Evolutionary conservation across 352 stramenopile species (phyloP).

Genomic region (Globisporangium spiculum): DNA sequence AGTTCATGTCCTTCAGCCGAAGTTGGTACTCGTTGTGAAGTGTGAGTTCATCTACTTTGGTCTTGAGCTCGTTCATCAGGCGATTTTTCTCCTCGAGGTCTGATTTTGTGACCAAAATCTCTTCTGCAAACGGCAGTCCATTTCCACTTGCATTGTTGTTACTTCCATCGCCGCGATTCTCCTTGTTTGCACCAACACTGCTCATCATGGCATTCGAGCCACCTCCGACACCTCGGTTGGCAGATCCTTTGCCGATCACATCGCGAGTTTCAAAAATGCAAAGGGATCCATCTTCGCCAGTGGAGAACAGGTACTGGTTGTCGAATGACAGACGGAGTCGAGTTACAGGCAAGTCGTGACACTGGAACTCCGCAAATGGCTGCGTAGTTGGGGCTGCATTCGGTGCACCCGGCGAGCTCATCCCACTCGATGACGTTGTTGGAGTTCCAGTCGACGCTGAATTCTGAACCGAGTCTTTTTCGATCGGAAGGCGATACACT

Average conservation of each 20-base stretch:
- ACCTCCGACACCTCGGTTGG: conserved; percentile 23
- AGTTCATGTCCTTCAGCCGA: conserved; percentile 94
- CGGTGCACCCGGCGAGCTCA: conserved; percentile 18
- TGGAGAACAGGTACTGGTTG: conserved; percentile 92
- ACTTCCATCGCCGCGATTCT: conserved; percentile 21
- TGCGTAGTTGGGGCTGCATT: conserved; percentile 16
- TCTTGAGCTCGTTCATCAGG: conserved; percentile 92
- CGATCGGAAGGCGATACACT: conserved; percentile 68
- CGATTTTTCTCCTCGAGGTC: conserved; percentile 93
- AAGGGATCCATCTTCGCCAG: conserved; percentile 89
- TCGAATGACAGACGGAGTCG: conserved; percentile 79
- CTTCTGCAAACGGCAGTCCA: conserved; percentile 83
- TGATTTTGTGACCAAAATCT: conserved; percentile 92
- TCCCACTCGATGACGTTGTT: conserved; percentile 15
- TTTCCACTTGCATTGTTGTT: conserved; percentile 41
- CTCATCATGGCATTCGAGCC: conserved; percentile 30
- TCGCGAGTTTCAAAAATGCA: conserved; percentile 89
- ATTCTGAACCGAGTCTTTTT: conserved; percentile 38
- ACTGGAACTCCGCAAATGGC: conserved; percentile 69
- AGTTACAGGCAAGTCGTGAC: conserved; percentile 75
- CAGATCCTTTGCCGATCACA: conserved; percentile 43
- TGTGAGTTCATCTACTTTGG: conserved; percentile 93
- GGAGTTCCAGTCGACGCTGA: conserved; percentile 10
- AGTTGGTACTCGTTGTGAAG: conserved; percentile 96
- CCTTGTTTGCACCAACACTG: conserved; percentile 25